Evolutionary conservation across 2,329 filamentous ascomycete genomes (phyloP), one percentile per base, ranked within the genome.

Genomic region (Sporothrix protearum): DNA sequence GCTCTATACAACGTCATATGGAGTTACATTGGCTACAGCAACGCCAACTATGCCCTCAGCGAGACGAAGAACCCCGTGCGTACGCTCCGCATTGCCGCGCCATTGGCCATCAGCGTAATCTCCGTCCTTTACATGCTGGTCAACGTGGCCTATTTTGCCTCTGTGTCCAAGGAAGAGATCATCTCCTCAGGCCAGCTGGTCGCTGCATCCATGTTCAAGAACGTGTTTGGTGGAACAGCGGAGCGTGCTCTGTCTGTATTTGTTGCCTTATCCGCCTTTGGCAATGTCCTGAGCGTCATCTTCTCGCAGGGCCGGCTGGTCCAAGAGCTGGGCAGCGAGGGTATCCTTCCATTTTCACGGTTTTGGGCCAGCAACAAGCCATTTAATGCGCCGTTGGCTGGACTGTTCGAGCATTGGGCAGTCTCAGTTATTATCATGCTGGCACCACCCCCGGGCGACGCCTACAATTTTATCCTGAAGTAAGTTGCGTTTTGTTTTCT

Each of bases 1-100:
- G 89, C 90, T 0, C 80, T 92, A 0, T 91, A 91, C 82, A 92
- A 91, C 75, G 89, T 92, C 73, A 89, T 92, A 76, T 92, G 89
- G 86, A 88, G 86, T 73, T 92, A 88, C 76, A 86, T 90, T 74
- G 89, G 89, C 30, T 90, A 89, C 82, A 87, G 84, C 80, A 91
- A 91, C 78, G 89, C 88, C 77, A 91, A 91, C 80, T 90, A 91
- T 76, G 87, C 85, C 61, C 81, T 89, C 42, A 86, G 85, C 76
- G 90, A 92, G 81, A 90, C 88, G 63, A 88, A 85, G 77, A 87
- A 91, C 78, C 89, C 89, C 0, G 85, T 89, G 5, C 83, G 83
- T 30, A 92, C 89, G 0, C 83, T 92, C 72, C 89, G 88, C 78
- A 85, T 88, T 64, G 89, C 89, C n/a, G 88, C 87, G 0, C 87